Evolutionary conservation across 2,329 filamentous ascomycete genomes (phyloP).

Genomic region (Phialophora macrospora): DNA sequence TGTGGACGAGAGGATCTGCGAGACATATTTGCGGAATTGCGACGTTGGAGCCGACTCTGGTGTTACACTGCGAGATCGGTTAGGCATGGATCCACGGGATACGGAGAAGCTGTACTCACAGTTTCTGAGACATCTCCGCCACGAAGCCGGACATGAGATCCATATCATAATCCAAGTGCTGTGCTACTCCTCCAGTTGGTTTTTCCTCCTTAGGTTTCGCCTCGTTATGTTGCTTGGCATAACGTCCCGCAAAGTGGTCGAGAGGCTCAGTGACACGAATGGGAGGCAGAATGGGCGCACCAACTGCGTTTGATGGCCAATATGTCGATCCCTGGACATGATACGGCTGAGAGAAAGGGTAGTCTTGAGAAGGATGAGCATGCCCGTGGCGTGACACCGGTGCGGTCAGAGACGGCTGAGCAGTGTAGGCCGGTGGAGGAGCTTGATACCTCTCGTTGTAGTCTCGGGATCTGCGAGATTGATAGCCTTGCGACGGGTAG

Average conservation of each 20-base stretch:
- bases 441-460: slow-evolving; percentile 53
- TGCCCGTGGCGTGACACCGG: slow-evolving; percentile 25
- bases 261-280: slow-evolving; percentile 49
- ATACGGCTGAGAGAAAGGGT: slow-evolving; percentile 32
- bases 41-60: slow-evolving; percentile 66
- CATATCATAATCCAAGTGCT: slow-evolving; percentile 95
- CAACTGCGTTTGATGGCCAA: slow-evolving; percentile 35
- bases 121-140: slow-evolving; percentile 80
- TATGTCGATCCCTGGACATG: slow-evolving; percentile 32
- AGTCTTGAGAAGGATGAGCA: slow-evolving; percentile 31
- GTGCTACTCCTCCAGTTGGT: slow-evolving; percentile 82
- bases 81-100: slow-evolving; percentile 53
- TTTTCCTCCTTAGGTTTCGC: slow-evolving; percentile 64
- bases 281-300: slow-evolving; percentile 48
- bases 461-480: slow-evolving; percentile 51
- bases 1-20: slow-evolving; percentile 87
- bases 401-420: slow-evolving; percentile 31
- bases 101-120: slow-evolving; percentile 57
- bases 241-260: slow-evolving; percentile 30
- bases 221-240: slow-evolving; percentile 43
- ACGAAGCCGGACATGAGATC: slow-evolving; percentile 95
- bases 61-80: slow-evolving; percentile 66
- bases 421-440: slow-evolving; percentile 48
- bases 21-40: slow-evolving; percentile 88
- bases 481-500: slow-evolving; percentile 48